Base-by-base conservation (phyloP, 768 basidiomycete species). In the Clavulina sp. region DNA sequence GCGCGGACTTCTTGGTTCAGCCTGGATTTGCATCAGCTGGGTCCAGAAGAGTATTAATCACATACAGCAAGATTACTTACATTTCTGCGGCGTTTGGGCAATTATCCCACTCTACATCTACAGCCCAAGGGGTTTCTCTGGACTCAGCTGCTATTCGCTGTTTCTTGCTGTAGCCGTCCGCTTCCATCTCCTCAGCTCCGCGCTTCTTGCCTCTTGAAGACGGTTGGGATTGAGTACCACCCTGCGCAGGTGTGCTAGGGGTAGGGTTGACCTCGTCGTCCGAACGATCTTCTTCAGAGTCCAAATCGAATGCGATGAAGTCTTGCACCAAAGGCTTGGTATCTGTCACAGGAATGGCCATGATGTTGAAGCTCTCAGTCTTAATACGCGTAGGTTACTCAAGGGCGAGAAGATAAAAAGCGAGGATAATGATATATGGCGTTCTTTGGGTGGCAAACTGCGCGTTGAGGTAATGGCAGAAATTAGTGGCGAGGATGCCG, bases 1-100 rank as follows among this genome's bases (percentile, higher is more conserved):
- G 88, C 81, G 51, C 77, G 70, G 4, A 95, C 84, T 64, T 99
- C 95, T 16, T 69, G 67, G 60, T 95, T 85, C 51, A 97, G 64
- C 74, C 93, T 92, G 23, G n/a, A 24, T 26, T 5, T 30, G 46
- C 6, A 50, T 16, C 4, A 32, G 5, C 38, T 13, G 16, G 30
- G 51, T 38, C 7, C 41, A 48, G 38, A 46, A 24, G 19, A 43
- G 29, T 24, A 7, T 21, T 30, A 53, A 26, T 7, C 28, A 47
- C 19, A 38, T 29, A 41, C 31, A 23, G 6, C 50, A 38, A 29
- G 47, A 9, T 5, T 6, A 73, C 82, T 52, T 58, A 91, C 88
- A 92, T 71, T 62, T 92, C 84, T 13, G 85, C 80, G 50, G 87
- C 81, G 61, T 85, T 86, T 48, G 66, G 69, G 63, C 84, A 84